Conservation (phyloP, 2,329 filamentous ascomycete species). For the Pseudogymnoascus sp. region DNA sequence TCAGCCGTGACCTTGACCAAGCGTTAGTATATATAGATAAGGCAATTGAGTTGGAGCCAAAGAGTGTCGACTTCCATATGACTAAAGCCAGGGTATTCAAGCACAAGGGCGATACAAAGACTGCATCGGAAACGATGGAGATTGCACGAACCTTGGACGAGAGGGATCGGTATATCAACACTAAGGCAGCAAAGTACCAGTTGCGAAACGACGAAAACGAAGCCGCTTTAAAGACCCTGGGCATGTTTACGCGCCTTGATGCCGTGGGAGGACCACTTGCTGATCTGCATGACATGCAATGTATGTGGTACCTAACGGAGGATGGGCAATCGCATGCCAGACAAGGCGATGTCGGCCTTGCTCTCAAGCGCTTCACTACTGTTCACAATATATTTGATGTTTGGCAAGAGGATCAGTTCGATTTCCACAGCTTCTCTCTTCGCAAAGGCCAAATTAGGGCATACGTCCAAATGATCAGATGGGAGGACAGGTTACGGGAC, state of each 20-base stretch:
- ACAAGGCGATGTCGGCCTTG: constrained; percentile 72
- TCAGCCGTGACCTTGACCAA: constrained; percentile 75
- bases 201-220: constrained; percentile 87
- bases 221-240: constrained; percentile 76
- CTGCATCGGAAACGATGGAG: constrained; percentile 83
- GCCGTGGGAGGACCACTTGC: constrained; percentile 78
- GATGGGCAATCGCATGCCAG: constrained; percentile 85
- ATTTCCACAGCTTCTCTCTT: constrained; percentile 97
- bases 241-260: constrained; percentile 88
- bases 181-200: constrained; percentile 94
- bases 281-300: constrained; percentile 96
- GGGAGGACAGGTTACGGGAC: constrained; percentile 85
- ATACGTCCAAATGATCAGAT: constrained; percentile 92
- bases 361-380: constrained; percentile 83
- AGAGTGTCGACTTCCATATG: constrained; percentile 86
- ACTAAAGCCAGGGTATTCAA: constrained; percentile 94
- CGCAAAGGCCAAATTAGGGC: constrained; percentile 91
- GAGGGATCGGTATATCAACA: constrained; percentile 95
- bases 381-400: constrained; percentile 90
- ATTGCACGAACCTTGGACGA: constrained; percentile 75
- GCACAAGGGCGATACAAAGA: constrained; percentile 69
- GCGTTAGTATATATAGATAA: constrained; percentile 76
- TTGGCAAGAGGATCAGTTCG: constrained; percentile 98
- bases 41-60: constrained; percentile 68
- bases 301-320: constrained; percentile 92